Evolutionary conservation across 306 rosid species (phyloP), one percentile per base, ranked within the genome.

Genomic region (Luffa acutangula): DNA sequence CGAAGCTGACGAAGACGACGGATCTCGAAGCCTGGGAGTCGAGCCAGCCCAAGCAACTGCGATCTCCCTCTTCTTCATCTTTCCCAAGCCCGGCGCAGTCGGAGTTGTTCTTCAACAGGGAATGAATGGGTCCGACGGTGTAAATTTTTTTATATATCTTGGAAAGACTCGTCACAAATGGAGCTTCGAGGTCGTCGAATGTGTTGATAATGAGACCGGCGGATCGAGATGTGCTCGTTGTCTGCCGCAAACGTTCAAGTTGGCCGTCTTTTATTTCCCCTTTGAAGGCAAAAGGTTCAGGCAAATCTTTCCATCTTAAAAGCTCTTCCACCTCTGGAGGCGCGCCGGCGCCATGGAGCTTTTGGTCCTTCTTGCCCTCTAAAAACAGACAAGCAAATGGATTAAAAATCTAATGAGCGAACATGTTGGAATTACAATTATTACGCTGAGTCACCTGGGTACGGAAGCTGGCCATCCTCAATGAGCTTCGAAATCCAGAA

Each of bases 1-100:
- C 92, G 31, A 91, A 91, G 81, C 93, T 91, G 0, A 82, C 89
- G 18, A 88, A 88, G 9, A 89, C 11, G 5, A 88, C 93, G 0
- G 92, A 89, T 17, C 67, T 82, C 0, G 31, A 18, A 0, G 87
- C 82, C 54, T 86, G 90, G 20, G 87, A 37, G 6, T 89, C 87
- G 0, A 91, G 91, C 96, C 93, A 91, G 0, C 41, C 5, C 43
- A 91, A 65, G 82, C 91, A 89, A 12, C 64, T 66, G 18, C 43
- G 73, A 7, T 91, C 90, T 6, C 31, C 31, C 31, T 25, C 31
- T 25, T 25, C 31, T 25, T 25, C 31, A 25, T 45, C 85, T 69
- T 85, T 62, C 10, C 56, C 78, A 0, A 88, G n/a, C 11, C 60
- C 31, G 31, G 31, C 74, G 8, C 18, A 76, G 0, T 76, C 45